These are phyloP conservation scores for Drechslerella coelobrocha DNA, from an alignment of 2,329 filamentous ascomycete species.

Conservation along the genomic window DNA sequence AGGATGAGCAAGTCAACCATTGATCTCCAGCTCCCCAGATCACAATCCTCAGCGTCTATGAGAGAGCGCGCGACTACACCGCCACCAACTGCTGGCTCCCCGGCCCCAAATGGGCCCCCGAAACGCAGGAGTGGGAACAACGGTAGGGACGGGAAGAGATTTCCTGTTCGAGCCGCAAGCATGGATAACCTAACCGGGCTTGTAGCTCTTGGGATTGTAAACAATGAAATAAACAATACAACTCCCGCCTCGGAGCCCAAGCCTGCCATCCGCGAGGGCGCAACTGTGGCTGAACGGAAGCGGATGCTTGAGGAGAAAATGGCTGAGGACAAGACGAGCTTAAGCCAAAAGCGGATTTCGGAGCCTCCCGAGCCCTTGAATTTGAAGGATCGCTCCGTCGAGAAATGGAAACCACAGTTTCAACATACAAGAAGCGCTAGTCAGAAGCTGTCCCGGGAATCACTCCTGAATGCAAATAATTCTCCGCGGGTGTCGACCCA, in stretches of 20 bases:
- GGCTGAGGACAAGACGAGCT: constrained; percentile 21
- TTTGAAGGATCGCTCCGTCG: constrained; percentile 25
- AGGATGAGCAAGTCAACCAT: constrained; percentile 44
- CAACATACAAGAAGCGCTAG: constrained; percentile 33
- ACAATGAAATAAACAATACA: constrained; percentile 19
- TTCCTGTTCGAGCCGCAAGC: constrained; percentile 45
- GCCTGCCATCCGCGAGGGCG: not conserved
- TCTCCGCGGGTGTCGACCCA: constrained; percentile 37
- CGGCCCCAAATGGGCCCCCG: not conserved
- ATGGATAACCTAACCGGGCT: constrained; percentile 46
- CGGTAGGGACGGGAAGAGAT: constrained; percentile 44
- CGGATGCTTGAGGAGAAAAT: constrained; percentile 30
- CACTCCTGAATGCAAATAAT: constrained; percentile 29
- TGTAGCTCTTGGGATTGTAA: constrained; percentile 12
- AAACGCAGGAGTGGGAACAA: constrained; percentile 46
- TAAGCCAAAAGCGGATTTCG: constrained; percentile 25
- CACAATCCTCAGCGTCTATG: constrained; percentile 39
- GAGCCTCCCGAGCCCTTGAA: constrained; percentile 28
- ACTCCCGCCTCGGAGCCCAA: not conserved
- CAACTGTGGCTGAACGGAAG: constrained; percentile 28
- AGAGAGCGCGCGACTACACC: constrained; percentile 41
- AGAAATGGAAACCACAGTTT: constrained; percentile 47
- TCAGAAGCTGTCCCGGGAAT: constrained; percentile 38
- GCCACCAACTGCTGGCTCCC: constrained; percentile 17
- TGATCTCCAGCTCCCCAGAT: constrained; percentile 30